Evolutionary conservation across 306 rosid species (phyloP).

Genomic region (Cicer yamashitae): DNA sequence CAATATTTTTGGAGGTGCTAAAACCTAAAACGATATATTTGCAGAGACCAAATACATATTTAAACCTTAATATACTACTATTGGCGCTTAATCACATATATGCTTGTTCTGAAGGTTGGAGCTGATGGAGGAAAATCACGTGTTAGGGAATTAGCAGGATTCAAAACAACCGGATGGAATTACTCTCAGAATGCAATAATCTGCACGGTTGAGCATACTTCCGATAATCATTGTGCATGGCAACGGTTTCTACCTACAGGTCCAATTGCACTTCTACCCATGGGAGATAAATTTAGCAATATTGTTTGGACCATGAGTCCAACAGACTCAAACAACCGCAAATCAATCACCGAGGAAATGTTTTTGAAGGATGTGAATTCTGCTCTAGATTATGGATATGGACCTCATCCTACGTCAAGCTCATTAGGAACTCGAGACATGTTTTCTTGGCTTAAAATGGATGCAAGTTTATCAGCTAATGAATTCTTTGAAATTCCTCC

Average conservation of each 20-base stretch:
- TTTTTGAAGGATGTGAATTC: conserved; percentile 70
- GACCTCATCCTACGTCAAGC: conserved; percentile 74
- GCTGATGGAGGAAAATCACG: conserved; percentile 93
- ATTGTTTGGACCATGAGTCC: conserved; percentile 98
- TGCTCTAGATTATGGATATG: conserved; percentile 79
- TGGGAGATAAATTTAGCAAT: conserved; percentile 84
- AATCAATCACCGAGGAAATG: conserved; percentile 58
- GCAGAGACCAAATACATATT: too few species aligned
- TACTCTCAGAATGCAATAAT: conserved; percentile 92
- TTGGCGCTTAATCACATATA: conserved; percentile 35
- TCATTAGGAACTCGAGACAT: conserved; percentile 54
- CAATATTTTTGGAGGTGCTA: too few species aligned
- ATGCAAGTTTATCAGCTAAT: conserved; percentile 53
- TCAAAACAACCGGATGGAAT: conserved; percentile 89
- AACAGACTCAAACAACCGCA: conserved; percentile 64
- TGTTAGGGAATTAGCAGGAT: conserved; percentile 83
- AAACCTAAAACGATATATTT: too few species aligned
- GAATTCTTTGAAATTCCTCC: conserved; percentile 84
- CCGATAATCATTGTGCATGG: conserved; percentile 82
- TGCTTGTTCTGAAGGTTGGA: conserved; percentile 71
- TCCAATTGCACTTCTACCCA: conserved; percentile 90
- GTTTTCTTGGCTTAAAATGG: conserved; percentile 75
- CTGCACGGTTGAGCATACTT: conserved; percentile 82
- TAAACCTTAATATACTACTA: background rate
- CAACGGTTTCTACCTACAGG: conserved; percentile 91